Evolutionary conservation across 2,329 filamentous ascomycete genomes (phyloP), one percentile per base, ranked within the genome.

Genomic region (Trichoderma atrobrunneum): DNA sequence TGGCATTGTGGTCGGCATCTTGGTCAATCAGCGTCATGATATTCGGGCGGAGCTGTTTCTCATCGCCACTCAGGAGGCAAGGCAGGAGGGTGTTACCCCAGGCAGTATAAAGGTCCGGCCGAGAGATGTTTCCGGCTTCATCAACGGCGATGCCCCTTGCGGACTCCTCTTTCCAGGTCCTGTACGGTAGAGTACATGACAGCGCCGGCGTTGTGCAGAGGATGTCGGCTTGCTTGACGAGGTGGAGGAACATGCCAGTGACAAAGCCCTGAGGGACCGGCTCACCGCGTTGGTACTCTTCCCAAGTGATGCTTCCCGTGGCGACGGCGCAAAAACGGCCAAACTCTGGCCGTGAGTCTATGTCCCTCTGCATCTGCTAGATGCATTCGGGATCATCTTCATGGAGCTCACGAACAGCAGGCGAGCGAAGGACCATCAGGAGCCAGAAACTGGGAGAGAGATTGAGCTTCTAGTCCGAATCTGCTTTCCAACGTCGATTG

Each of bases 101-200:
- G 0, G 18, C 39, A 43, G 1, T 18, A 2, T 43, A 43, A 10
- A 43, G 7, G 1, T 43, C 39, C 0, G 39, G 39, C 1, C 39
- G 39, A 0, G 16, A 18, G 4, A 43, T 43, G 7, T 43, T 43
- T 18, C 39, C 39, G 0, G 39, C 39, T 10, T 43, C 39, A 43
- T 43, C 39, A 10, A 43, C 39, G 0, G 39, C 39, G 4, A 43
- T 43, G 3, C 39, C 39, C 0, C 3, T 43, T 0, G 39, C 39
- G 1, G 0, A 0, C 2, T 7, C 14, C 18, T 16, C 30, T 14
- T n/a, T 43, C 39, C 18, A 18, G 0, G 16, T 7, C 1, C 18
- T 43, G 7, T 18, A 43, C 0, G 18, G 16, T 0, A 5, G 39
- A 2, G 0, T 1, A 1, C 39, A 43, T 1, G 39, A 43, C 1